Evolutionary conservation across 352 stramenopile genomes (phyloP).

Genomic region (Globisporangium radiosum): DNA sequence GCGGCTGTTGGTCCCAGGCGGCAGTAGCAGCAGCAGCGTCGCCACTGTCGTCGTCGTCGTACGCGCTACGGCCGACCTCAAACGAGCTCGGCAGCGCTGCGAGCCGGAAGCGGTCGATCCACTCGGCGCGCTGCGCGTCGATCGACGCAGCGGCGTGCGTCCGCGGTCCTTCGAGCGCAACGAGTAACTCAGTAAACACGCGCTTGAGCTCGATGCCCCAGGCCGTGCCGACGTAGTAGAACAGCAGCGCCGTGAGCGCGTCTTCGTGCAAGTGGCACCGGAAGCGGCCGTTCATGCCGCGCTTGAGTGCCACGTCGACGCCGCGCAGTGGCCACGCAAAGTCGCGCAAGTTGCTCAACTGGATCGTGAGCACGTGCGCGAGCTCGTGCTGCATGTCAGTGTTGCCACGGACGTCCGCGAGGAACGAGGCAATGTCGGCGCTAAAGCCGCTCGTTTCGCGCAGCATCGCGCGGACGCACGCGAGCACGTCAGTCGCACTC

Average conservation of each 20-base stretch:
- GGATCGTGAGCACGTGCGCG: conserved; percentile 38
- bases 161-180: conserved; percentile 14
- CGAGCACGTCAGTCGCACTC: conserved; percentile 17
- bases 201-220: conserved; percentile 24
- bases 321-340: conserved; percentile 29
- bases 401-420: conserved; percentile 26
- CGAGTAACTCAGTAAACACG: conserved; percentile 17
- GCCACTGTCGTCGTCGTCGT: conserved; percentile 13
- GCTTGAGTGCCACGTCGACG: conserved; percentile 29
- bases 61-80: conserved; percentile 10
- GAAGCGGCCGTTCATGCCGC: conserved; percentile 39
- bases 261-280: conserved; percentile 38
- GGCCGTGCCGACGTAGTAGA: conserved; percentile 34
- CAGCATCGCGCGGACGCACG: conserved; percentile 24
- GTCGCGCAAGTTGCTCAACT: conserved; percentile 34
- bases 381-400: conserved; percentile 29
- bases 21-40: not conserved
- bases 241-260: conserved; percentile 36
- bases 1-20: too few species aligned
- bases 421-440: conserved; percentile 27
- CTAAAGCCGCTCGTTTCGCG: conserved; percentile 23
- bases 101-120: conserved; percentile 19
- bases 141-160: conserved; percentile 1
- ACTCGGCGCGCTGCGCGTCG: conserved; percentile 5
- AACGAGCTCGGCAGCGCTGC: conserved; percentile 19